These are phyloP conservation scores for Diospyros lotus DNA, from an alignment of 148 eudicot species.

Conservation along the genomic window DNA sequence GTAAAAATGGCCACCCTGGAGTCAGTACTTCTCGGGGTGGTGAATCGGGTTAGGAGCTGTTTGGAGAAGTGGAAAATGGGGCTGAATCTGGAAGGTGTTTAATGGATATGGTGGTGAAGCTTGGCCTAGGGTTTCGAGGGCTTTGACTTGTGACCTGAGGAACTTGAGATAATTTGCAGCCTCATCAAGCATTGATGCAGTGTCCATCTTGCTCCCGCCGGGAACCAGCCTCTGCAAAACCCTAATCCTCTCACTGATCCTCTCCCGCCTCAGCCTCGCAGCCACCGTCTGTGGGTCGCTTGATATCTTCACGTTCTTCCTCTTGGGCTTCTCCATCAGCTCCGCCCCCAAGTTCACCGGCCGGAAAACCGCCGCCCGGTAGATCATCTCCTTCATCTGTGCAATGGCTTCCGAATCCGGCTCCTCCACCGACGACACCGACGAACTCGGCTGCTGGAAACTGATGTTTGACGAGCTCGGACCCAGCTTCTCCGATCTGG, in stretches of 20 bases:
- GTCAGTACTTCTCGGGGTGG: conserved; percentile 26
- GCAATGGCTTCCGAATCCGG: conserved; percentile 85
- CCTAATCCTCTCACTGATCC: conserved; percentile 74
- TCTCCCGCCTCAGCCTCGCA: conserved; percentile 78
- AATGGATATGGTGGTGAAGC: conserved; percentile 27
- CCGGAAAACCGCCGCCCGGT: conserved; percentile 76
- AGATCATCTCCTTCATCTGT: conserved; percentile 90
- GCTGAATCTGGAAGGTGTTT: conserved; percentile 45
- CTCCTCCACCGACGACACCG: conserved; percentile 41
- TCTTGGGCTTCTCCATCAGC: conserved; percentile 51
- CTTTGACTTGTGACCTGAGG: conserved; percentile 79
- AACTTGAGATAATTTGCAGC: conserved; percentile 93
- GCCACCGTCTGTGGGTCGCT: conserved; percentile 84
- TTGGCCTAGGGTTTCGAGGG: conserved; percentile 47
- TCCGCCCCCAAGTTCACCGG: conserved; percentile 68
- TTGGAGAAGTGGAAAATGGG: conserved; percentile 27
- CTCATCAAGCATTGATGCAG: conserved; percentile 95
- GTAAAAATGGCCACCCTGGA: too few species aligned
- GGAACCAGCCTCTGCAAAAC: conserved; percentile 81
- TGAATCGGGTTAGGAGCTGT: conserved; percentile 35
- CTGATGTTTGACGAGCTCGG: conserved; percentile 57
- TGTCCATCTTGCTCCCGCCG: conserved; percentile 89
- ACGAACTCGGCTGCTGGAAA: conserved; percentile 47
- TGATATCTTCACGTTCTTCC: conserved; percentile 76
- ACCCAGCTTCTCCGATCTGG: conserved; percentile 14